Percentiles rank a stretch among this genome's conserved stretches.
phyloP scores from a whole-genome alignment of 1,284 basidiomycete genomes.

The Anthracocystis walkeri region DNA sequence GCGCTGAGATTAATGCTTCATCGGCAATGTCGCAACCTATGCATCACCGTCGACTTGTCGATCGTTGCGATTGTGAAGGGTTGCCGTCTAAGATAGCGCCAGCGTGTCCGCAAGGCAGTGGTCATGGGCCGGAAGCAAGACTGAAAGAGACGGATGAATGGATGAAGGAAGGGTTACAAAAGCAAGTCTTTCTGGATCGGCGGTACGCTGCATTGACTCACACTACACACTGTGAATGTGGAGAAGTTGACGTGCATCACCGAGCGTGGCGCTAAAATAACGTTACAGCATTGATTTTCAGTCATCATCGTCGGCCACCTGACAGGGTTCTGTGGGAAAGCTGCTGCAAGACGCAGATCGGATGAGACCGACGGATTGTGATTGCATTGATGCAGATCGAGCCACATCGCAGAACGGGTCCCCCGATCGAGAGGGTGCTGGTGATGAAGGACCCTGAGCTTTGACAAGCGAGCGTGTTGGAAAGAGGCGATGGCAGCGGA shows the following conservation, averaged over 20 bases:
- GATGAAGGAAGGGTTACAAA: background rate
- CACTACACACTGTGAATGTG: constrained; percentile 1
- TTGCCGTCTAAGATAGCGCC: background rate
- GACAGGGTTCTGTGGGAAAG: background rate
- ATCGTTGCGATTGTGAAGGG: background rate
- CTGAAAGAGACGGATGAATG: background rate
- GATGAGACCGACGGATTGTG: constrained; percentile 8
- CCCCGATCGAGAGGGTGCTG: background rate
- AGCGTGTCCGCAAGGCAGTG: no score
- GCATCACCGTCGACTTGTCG: background rate
- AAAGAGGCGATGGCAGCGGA: constrained; percentile 10
- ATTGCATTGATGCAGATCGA: background rate
- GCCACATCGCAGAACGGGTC: background rate
- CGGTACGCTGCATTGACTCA: no score
- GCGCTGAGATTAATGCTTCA: background rate
- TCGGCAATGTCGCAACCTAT: background rate
- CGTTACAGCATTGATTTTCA: background rate
- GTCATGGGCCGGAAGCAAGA: background rate
- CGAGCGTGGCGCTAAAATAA: background rate
- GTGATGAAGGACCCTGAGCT: no score
- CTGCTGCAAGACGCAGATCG: constrained; percentile 19
- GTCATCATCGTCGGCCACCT: background rate
- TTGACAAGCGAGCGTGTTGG: no score
- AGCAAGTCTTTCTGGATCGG: background rate
- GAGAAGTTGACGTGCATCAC: constrained; percentile 26